Conservation (phyloP, 495 filamentous ascomycete species). For the Astrothelium macrocarpum region DNA sequence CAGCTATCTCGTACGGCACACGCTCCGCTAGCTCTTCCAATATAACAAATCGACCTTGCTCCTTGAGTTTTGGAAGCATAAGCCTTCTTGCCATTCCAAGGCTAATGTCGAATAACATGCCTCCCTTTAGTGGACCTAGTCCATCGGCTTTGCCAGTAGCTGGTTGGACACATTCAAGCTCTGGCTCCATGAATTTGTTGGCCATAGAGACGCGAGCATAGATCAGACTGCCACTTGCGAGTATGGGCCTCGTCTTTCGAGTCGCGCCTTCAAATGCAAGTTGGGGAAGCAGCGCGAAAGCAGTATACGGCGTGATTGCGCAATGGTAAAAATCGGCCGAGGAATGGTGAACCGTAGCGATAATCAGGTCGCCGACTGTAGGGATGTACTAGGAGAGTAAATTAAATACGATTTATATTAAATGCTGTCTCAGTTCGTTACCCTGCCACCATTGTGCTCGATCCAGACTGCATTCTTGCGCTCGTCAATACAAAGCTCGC, state of each 20-base stretch:
- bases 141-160: conserved; percentile 84
- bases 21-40: conserved; percentile 76
- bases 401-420: conserved; percentile 28
- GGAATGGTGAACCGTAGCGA: conserved; percentile 71
- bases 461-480: conserved; percentile 75
- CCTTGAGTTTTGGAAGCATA: conserved; percentile 54
- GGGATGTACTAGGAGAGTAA: conserved; percentile 62
- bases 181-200: conserved; percentile 73
- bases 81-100: conserved; percentile 72
- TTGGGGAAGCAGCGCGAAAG: conserved; percentile 69
- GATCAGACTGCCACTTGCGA: conserved; percentile 64
- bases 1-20: conserved; percentile 81
- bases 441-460: conserved; percentile 49
- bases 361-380: conserved; percentile 64
- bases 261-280: conserved; percentile 84
- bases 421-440: not conserved
- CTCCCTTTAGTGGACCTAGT: conserved; percentile 72
- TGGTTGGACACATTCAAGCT: conserved; percentile 79
- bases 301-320: conserved; percentile 56
- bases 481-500: conserved; percentile 61
- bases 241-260: conserved; percentile 79
- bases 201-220: conserved; percentile 73
- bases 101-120: conserved; percentile 77
- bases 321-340: conserved; percentile 68
- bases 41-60: conserved; percentile 53